phyloP scores from a whole-genome alignment of 2,329 filamentous ascomycete genomes.

The Sporothrix pallida region DNA sequence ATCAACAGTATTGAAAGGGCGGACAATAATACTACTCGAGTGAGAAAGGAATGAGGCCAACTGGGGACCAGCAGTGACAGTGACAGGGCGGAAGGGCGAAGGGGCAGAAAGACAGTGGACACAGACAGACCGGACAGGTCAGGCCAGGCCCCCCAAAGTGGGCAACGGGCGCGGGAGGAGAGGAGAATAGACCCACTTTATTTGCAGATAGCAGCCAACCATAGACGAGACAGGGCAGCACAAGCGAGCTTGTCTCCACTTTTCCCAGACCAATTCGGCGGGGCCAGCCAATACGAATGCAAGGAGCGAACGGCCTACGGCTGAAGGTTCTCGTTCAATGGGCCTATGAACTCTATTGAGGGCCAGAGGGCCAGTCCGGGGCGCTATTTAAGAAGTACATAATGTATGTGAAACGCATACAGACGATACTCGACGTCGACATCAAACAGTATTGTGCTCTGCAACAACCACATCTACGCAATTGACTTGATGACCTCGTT shows the following conservation, averaged over 20 bases:
- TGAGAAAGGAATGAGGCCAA: too few relatives aligned
- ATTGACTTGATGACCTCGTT: background rate
- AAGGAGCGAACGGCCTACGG: background rate
- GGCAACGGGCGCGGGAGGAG: constrained; percentile 12
- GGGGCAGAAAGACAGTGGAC: background rate
- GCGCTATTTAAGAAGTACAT: background rate
- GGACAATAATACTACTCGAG: background rate
- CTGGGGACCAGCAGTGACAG: background rate
- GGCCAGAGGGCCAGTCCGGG: too few relatives aligned
- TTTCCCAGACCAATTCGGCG: background rate
- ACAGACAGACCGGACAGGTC: background rate
- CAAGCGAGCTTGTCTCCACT: constrained; percentile 1
- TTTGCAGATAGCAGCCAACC: background rate
- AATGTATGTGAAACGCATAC: background rate
- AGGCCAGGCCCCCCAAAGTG: constrained; percentile 18
- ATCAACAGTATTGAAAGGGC: constrained; percentile 13
- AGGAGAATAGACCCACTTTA: background rate
- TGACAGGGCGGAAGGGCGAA: constrained; percentile 2
- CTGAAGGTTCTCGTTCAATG: background rate
- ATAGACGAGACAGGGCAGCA: background rate
- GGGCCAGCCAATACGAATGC: constrained; percentile 17
- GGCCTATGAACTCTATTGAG: too few relatives aligned
- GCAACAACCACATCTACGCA: background rate
- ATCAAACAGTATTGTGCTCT: background rate
- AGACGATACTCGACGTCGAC: background rate